phyloP scores from a whole-genome alignment of 768 basidiomycete species.

The Leccinum subtestaceum region DNA sequence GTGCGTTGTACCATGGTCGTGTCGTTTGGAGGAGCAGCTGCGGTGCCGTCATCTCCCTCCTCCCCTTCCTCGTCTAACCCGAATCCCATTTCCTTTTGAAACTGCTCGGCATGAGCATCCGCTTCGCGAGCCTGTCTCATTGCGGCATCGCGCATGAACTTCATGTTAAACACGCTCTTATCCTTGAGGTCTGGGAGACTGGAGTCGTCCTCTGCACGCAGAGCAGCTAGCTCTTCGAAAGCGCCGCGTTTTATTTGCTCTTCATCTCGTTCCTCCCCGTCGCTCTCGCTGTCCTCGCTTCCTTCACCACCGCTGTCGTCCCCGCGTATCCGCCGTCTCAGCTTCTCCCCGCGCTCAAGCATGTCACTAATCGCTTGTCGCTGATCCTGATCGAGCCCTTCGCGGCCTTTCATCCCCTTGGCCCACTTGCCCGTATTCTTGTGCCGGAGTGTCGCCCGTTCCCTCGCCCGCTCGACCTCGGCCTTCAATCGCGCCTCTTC shows the following conservation, averaged over 20 bases:
- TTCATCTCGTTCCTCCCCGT: constrained; percentile 38
- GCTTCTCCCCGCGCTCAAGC: constrained; percentile 76
- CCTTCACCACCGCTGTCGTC: constrained; percentile 55
- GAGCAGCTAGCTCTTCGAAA: constrained; percentile 69
- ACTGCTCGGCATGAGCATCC: constrained; percentile 66
- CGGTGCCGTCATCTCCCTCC: constrained; percentile 27
- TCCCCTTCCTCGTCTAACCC: constrained; percentile 34
- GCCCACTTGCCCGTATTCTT: constrained; percentile 91
- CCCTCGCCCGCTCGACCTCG: constrained; percentile 79
- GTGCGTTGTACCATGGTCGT: constrained; percentile 47
- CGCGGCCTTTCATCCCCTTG: constrained; percentile 63
- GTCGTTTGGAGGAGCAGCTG: constrained; percentile 32
- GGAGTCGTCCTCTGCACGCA: constrained; percentile 42
- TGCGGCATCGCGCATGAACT: constrained; percentile 96
- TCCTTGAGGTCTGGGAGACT: constrained; percentile 33
- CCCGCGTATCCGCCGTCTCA: constrained; percentile 75
- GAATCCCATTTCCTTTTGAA: constrained; percentile 64
- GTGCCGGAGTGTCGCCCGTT: constrained; percentile 86
- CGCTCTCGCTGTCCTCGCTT: constrained; percentile 44
- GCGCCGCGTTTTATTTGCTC: constrained; percentile 58
- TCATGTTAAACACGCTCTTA: constrained; percentile 89
- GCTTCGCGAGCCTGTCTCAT: constrained; percentile 57
- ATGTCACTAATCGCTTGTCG: constrained; percentile 78
- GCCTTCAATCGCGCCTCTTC: constrained; percentile 57
- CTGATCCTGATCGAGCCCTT: constrained; percentile 63